phyloP scores from a whole-genome alignment of 148 eudicot genomes.

The Nyssa sinensis region DNA sequence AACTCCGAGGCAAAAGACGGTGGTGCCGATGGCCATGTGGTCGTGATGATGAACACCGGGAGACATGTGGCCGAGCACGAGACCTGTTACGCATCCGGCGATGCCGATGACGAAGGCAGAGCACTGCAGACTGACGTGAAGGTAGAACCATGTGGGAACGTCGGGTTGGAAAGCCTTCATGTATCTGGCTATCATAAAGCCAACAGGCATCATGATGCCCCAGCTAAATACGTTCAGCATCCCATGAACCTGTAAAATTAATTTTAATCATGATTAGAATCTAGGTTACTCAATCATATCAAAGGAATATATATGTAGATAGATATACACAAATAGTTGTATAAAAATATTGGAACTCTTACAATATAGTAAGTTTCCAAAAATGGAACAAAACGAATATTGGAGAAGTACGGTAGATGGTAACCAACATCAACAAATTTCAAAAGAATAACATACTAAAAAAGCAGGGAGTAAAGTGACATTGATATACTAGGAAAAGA shows the following conservation, averaged over 20 bases:
- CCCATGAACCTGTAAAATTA: conserved; percentile 6
- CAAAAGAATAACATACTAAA: too few relatives aligned
- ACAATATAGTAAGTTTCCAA: too few relatives aligned
- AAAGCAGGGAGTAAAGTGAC: too few relatives aligned
- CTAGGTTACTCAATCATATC: too few relatives aligned
- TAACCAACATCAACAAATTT: too few relatives aligned
- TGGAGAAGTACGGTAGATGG: too few relatives aligned
- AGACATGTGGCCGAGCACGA: background rate
- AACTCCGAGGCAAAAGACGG: conserved; percentile 1
- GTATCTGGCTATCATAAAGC: conserved; percentile 17
- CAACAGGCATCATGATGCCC: conserved; percentile 21
- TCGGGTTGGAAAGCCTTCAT: conserved; percentile 7
- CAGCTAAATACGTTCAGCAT: conserved; percentile 7
- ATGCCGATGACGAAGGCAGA: conserved; percentile 7
- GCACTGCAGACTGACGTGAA: conserved; percentile 4
- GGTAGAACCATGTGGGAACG: conserved; percentile 3
- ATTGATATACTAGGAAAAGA: too few relatives aligned
- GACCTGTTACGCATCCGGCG: conserved; percentile 10
- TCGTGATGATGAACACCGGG: conserved; percentile 3
- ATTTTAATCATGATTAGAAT: background rate
- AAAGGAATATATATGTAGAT: too few relatives aligned
- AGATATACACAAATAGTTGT: background rate
- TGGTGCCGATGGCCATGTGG: conserved; percentile 13
- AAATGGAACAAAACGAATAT: background rate
- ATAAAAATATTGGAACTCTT: background rate